Conservation (phyloP, 2,329 filamentous ascomycete species). For the Reticulascus tulasneorum region DNA sequence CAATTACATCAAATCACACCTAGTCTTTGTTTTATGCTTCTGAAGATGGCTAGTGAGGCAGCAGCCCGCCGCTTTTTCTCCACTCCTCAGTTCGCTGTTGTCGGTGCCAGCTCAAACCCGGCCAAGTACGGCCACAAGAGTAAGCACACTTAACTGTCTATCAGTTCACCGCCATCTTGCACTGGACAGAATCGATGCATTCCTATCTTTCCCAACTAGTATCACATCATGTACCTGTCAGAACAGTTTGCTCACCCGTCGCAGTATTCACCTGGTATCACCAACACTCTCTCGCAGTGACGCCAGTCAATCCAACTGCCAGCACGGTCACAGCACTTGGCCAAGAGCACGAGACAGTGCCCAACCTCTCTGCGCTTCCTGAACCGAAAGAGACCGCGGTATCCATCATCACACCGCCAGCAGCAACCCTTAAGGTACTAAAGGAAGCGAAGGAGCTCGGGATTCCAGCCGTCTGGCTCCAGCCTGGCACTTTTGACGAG, state of each 20-base stretch:
- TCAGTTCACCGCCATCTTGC: neutral
- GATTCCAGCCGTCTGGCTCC: conserved; percentile 76
- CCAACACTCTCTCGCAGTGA: conserved; percentile 68
- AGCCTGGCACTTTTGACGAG: conserved; percentile 84
- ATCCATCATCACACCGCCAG: conserved; percentile 83
- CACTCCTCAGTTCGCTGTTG: conserved; percentile 77
- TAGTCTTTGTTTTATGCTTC: no score
- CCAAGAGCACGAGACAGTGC: conserved; percentile 58
- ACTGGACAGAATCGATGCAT: neutral
- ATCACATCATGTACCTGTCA: neutral
- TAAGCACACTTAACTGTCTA: conserved; percentile 31
- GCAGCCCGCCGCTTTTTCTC: conserved; percentile 77
- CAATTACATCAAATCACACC: neutral
- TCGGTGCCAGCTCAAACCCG: conserved; percentile 81
- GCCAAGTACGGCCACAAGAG: conserved; percentile 87
- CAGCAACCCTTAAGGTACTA: conserved; percentile 69
- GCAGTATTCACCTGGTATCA: conserved; percentile 90
- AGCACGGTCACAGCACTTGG: conserved; percentile 50
- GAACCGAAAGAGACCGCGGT: conserved; percentile 68
- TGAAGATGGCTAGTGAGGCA: conserved; percentile 61
- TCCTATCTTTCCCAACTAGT: neutral
- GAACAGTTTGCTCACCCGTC: conserved; percentile 6
- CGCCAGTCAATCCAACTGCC: conserved; percentile 75
- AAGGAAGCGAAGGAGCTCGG: conserved; percentile 73
- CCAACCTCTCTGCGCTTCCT: conserved; percentile 62